Percentiles rank a stretch among this genome's conserved stretches.
These are phyloP conservation scores for Acanthamoeba castellanii DNA, from an alignment of 208 protist species.

Conservation along the genomic window DNA sequence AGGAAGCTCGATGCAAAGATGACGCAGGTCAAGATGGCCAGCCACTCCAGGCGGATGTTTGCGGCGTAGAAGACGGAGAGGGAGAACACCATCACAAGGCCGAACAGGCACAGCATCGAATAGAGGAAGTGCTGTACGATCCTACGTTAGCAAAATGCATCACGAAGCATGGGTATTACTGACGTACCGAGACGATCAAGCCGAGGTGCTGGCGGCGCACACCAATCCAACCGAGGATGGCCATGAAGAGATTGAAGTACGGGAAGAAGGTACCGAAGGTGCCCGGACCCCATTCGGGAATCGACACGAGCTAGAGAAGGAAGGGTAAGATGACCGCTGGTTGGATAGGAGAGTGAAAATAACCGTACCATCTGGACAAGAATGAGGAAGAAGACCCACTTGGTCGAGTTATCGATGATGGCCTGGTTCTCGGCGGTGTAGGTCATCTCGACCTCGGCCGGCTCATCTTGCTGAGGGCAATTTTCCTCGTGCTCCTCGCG, in stretches of 20 bases:
- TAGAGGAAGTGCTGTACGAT: constrained; percentile 50
- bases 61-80: constrained; percentile 5
- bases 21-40: neutral
- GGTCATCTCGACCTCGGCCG: neutral
- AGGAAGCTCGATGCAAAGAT: constrained; percentile 37
- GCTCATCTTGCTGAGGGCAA: neutral
- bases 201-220: neutral
- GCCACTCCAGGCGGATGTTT: neutral
- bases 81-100: constrained; percentile 37
- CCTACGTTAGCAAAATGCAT: neutral
- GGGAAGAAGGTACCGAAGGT: neutral
- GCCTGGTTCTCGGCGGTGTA: constrained; percentile 22
- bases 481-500: neutral
- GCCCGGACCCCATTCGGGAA: neutral
- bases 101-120: constrained; percentile 31
- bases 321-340: neutral
- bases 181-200: constrained; percentile 18
- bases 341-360: neutral
- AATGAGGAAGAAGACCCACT: constrained; percentile 20
- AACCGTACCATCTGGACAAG: constrained; percentile 25
- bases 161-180: neutral
- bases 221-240: constrained; percentile 24
- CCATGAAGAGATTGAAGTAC: constrained; percentile 55
- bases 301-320: neutral
- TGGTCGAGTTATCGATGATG: neutral